Evolutionary conservation across 2,329 filamentous ascomycete genomes (phyloP), one percentile per base, ranked within the genome.

Genomic region (Thielaviopsis cerberus): DNA sequence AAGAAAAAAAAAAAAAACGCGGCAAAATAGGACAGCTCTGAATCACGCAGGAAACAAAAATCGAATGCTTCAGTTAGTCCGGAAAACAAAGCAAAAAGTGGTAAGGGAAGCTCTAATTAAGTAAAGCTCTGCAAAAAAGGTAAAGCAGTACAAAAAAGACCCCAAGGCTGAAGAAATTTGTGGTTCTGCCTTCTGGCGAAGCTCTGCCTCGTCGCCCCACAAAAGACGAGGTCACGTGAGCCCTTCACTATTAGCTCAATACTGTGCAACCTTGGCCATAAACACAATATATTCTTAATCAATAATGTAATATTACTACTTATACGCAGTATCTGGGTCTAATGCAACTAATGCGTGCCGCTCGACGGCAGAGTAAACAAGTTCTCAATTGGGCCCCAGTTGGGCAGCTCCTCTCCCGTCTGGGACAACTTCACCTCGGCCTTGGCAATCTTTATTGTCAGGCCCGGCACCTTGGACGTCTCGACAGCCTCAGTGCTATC

Each of bases 391-490:
- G 61, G 58, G 8, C 65, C 71, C 72, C 72, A 74, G n/a, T 56
- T 64, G 1, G 70, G 69, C 56, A 74, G 65, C 58, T 69, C 66
- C 37, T 66, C 61, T 37, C 67, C 65, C 11, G 63, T 65, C 15
- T 62, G 61, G 0, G 71, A 67, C 23, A 67, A 66, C 54, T 63
- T 66, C 15, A 74, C 72, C 17, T 64, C 52, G 10, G 70, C 68
- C 62, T 71, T 73, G 22, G 65, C 68, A 25, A 74, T 66, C 26
- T 64, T 66, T 30, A 74, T 66, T 45, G 60, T 56, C 7, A 74
- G 65, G 0, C 70, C 69, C 1, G 64, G 58, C 20, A 73, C 67
- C 13, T 66, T 62, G 1, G 59, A 54, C 0, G 64, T 62, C 11
- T 66, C 62, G 0, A 71, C 41, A 8, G 59, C 62, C 1, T 63